Evolutionary conservation across 139 green algal species (phyloP).

Genomic region (Haematococcus lacustris): DNA sequence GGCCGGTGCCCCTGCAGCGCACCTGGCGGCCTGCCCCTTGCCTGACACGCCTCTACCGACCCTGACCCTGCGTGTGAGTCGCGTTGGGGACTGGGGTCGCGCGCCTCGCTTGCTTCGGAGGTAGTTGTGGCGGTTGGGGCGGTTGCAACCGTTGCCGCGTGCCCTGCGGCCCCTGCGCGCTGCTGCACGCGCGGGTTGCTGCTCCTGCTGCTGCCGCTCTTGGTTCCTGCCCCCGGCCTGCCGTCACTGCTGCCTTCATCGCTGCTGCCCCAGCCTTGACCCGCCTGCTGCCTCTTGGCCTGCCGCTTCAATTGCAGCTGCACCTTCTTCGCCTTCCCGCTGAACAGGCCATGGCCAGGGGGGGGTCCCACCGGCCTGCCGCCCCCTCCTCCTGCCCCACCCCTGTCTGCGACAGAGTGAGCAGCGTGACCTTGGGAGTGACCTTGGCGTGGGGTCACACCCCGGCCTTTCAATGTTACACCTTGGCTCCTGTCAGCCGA

Average conservation of each 20-base stretch:
- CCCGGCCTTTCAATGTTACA: not conserved
- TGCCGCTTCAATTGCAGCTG: conserved; percentile 36
- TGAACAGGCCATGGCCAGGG: conserved; percentile 11
- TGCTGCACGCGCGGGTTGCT: too few species aligned
- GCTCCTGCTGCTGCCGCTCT: not conserved
- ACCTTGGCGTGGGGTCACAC: too few species aligned
- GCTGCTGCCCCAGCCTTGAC: not conserved
- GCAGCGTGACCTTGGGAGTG: too few species aligned
- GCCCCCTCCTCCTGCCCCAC: not conserved
- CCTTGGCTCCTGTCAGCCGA: not conserved
- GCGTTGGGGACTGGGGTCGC: too few species aligned
- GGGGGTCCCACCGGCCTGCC: not conserved
- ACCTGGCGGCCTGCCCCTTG: too few species aligned
- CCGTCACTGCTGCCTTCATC: not conserved
- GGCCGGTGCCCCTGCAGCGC: too few species aligned
- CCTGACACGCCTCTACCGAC: too few species aligned
- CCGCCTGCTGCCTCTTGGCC: conserved; percentile 16
- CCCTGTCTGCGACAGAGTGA: not conserved
- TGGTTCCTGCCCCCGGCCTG: too few species aligned
- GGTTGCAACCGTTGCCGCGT: not conserved
- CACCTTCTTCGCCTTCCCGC: conserved; percentile 34
- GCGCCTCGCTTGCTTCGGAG: too few species aligned
- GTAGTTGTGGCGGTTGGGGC: too few species aligned
- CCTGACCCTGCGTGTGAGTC: too few species aligned
- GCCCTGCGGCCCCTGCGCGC: not conserved